Evolutionary conservation across 129 eudicot species (phyloP).

Genomic region (Kitagawia praeruptora): DNA sequence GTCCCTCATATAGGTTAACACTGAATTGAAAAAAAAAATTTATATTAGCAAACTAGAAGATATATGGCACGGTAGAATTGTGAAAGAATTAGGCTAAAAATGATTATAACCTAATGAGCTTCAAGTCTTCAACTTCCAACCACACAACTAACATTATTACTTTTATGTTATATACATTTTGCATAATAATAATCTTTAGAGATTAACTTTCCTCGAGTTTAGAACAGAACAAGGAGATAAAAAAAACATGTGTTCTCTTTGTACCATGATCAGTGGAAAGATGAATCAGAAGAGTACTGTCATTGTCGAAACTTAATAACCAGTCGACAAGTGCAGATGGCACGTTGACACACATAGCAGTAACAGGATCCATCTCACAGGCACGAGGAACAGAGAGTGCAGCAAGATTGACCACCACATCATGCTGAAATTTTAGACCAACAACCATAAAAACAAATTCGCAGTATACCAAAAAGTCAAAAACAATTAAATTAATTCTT

Average conservation of each 20-base stretch:
- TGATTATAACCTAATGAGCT: too few relatives aligned
- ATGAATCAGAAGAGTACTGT: constrained; percentile 59
- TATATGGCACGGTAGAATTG: too few relatives aligned
- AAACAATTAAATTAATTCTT: background rate
- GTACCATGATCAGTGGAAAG: constrained; percentile 92
- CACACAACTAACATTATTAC: background rate
- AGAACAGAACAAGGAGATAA: too few relatives aligned
- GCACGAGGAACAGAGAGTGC: constrained; percentile 78
- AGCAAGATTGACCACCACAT: constrained; percentile 83
- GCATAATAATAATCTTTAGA: background rate
- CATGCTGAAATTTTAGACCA: constrained; percentile 45
- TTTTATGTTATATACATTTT: background rate
- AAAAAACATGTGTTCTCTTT: background rate
- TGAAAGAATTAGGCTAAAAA: too few relatives aligned
- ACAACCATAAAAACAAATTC: background rate
- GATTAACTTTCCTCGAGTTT: too few relatives aligned
- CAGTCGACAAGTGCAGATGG: constrained; percentile 74
- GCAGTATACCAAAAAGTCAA: background rate
- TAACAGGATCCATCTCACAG: constrained; percentile 63
- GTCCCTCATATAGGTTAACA: too few relatives aligned
- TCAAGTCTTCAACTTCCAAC: background rate
- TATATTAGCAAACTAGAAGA: too few relatives aligned
- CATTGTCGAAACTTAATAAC: constrained; percentile 47
- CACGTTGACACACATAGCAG: constrained; percentile 70
- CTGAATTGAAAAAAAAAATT: too few relatives aligned